These are phyloP conservation scores for Vigna mungo DNA, from an alignment of 306 rosid species.

Conservation along the genomic window DNA sequence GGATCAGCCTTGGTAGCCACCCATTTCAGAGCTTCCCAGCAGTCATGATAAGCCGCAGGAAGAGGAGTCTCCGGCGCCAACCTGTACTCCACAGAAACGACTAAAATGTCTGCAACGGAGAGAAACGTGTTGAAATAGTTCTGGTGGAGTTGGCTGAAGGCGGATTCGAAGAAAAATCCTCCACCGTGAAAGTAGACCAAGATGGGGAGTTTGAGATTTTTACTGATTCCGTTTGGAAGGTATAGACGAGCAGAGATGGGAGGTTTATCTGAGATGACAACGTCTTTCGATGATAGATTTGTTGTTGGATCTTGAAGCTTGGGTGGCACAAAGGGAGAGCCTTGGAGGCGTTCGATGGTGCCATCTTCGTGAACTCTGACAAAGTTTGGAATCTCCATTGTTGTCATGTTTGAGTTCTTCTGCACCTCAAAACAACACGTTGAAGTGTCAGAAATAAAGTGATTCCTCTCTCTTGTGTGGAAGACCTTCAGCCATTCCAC, in stretches of 20 bases:
- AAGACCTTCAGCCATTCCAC: no score
- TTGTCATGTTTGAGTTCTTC: conserved; percentile 13
- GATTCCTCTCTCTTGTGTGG: no score
- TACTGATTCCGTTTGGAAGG: conserved; percentile 19
- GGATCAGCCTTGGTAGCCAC: conserved; percentile 10
- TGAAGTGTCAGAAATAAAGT: no score
- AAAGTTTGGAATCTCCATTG: conserved; percentile 35
- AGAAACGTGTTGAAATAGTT: conserved; percentile 46
- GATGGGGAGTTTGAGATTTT: conserved; percentile 36
- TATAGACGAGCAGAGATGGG: conserved; percentile 40
- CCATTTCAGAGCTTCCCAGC: conserved; percentile 49
- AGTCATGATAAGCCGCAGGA: conserved; percentile 42
- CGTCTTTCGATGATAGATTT: conserved; percentile 54
- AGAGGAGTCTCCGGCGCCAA: conserved; percentile 42
- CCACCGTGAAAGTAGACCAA: conserved; percentile 53
- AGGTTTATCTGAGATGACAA: conserved; percentile 27
- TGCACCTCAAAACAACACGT: no score
- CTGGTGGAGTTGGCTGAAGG: conserved; percentile 30
- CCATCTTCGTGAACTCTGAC: conserved; percentile 48
- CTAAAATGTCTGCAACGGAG: conserved; percentile 30
- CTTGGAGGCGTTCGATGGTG: conserved; percentile 44
- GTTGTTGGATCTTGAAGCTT: conserved; percentile 44
- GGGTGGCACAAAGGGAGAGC: conserved; percentile 44
- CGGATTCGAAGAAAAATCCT: conserved; percentile 48
- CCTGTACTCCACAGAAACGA: conserved; percentile 40